These are phyloP conservation scores for Termitomyces sp. DNA, from an alignment of 768 basidiomycete species.

Conservation along the genomic window DNA sequence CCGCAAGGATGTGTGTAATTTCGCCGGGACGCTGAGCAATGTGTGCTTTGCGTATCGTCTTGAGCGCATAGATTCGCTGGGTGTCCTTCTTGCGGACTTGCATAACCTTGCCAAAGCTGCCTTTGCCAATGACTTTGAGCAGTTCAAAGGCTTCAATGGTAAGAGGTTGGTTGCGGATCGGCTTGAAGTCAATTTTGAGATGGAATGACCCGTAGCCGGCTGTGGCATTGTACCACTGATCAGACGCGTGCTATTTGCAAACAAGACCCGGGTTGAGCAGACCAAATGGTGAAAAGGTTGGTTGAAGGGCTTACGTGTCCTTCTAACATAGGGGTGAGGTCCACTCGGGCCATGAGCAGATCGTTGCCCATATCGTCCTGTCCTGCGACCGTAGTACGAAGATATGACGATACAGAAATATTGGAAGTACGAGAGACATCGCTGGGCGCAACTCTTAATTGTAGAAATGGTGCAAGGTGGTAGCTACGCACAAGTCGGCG, in stretches of 20 bases:
- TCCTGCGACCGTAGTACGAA: constrained; percentile 74
- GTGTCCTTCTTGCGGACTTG: constrained; percentile 99
- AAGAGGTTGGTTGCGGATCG: constrained; percentile 73
- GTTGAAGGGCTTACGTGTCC: constrained; percentile 47
- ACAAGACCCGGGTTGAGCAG: constrained; percentile 9
- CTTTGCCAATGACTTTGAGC: constrained; percentile 97
- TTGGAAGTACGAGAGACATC: constrained; percentile 94
- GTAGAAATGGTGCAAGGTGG: background rate
- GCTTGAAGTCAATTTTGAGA: constrained; percentile 92
- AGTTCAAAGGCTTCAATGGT: constrained; percentile 97
- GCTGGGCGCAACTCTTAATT: constrained; percentile 33
- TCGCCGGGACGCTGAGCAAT: constrained; percentile 95
- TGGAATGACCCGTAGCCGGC: constrained; percentile 90
- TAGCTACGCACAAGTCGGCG: constrained; percentile 78
- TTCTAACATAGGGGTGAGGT: constrained; percentile 81
- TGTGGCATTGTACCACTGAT: constrained; percentile 85
- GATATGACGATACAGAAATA: constrained; percentile 86
- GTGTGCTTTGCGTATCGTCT: constrained; percentile 97
- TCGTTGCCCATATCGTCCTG: constrained; percentile 98
- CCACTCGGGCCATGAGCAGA: constrained; percentile 86
- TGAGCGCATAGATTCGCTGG: constrained; percentile 93
- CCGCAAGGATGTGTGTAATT: constrained; percentile 96
- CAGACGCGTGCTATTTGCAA: constrained; percentile 60
- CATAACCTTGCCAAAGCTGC: constrained; percentile 98
- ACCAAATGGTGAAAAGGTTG: background rate